phyloP scores from a whole-genome alignment of 176 grass and related monocot species.

The Cymbopogon citratus region DNA sequence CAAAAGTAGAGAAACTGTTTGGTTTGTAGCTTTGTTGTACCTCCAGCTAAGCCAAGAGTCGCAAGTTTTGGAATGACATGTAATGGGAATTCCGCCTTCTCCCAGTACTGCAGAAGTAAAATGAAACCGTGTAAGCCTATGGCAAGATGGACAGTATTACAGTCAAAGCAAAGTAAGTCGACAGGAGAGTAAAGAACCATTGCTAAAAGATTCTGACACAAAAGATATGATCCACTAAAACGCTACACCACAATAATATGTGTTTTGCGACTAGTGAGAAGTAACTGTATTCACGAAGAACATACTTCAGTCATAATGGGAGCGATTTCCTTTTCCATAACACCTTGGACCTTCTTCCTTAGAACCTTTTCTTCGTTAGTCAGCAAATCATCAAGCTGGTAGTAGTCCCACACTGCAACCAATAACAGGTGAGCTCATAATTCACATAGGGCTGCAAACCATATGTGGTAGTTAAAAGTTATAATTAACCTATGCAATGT shows the following conservation, averaged over 20 bases:
- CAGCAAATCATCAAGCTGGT: conserved; percentile 85
- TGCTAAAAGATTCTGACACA: not conserved
- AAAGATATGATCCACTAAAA: not conserved
- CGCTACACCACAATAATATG: not conserved
- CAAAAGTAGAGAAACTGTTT: not conserved
- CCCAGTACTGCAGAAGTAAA: conserved; percentile 63
- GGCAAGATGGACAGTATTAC: not conserved
- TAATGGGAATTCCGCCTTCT: conserved; percentile 90
- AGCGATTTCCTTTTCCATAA: conserved; percentile 78
- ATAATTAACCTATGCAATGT: not conserved
- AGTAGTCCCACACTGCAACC: conserved; percentile 80
- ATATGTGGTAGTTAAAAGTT: not conserved
- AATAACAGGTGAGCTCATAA: not conserved
- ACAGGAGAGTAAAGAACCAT: conserved; percentile 11
- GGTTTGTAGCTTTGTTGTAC: conserved; percentile 64
- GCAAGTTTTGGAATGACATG: conserved; percentile 71
- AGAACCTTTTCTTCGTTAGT: conserved; percentile 55
- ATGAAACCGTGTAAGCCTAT: not conserved
- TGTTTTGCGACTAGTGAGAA: not conserved
- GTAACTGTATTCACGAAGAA: conserved; percentile 14
- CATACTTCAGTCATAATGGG: conserved; percentile 84
- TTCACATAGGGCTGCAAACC: no score
- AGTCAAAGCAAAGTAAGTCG: not conserved
- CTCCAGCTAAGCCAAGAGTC: conserved; percentile 49
- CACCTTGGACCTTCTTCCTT: conserved; percentile 51